Evolutionary conservation across 768 basidiomycete species (phyloP), one percentile per base, ranked within the genome.

Genomic region (Mycena metata): DNA sequence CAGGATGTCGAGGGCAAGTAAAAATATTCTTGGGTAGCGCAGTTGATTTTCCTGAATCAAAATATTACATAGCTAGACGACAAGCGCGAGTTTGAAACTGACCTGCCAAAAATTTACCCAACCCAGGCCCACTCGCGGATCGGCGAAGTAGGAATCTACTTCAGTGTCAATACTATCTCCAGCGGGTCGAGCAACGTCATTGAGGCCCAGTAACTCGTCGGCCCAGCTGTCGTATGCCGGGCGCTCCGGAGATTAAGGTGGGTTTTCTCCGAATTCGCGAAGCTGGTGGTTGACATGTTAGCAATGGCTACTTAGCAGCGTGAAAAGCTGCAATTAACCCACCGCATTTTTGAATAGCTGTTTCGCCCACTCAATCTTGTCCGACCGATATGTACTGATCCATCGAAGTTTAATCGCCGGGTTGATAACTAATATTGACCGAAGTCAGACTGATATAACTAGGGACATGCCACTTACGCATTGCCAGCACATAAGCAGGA

Each of bases 401-500:
- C 64, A 65, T 5, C 39, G 23, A 8, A 72, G 61, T 21, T 71
- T 69, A 17, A 71, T 43, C 21, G 60, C 58, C 19, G 66, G 69
- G 30, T 73, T 67, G 16, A 73, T 36, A 15, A 64, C 72, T 73
- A n/a, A n/a, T 13, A 63, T 12, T n/a, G 17, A 56, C 5, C 15
- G 39, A 21, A 30, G 30, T 51, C 17, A 39, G 43, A 63, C 26
- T 58, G 23, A 39, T 7, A 6, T n/a, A n/a, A n/a, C n/a, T n/a
- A n/a, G n/a, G n/a, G n/a, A n/a, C n/a, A n/a, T n/a, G n/a, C n/a
- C n/a, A 73, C 69, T 61, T 64, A 71, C 69, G 30, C 72, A 73
- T 73, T 3, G 66, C 58, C 35, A 73, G 30, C 24, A 54, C 59
- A 47, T 73, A 73, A 33, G 69, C 63, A 4, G 69, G 69, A 12